A percentile compares a stretch with the other conserved stretches of the same genome.
phyloP scores from a whole-genome alignment of 2,329 filamentous ascomycete genomes.

The Pyricularia sp. region DNA sequence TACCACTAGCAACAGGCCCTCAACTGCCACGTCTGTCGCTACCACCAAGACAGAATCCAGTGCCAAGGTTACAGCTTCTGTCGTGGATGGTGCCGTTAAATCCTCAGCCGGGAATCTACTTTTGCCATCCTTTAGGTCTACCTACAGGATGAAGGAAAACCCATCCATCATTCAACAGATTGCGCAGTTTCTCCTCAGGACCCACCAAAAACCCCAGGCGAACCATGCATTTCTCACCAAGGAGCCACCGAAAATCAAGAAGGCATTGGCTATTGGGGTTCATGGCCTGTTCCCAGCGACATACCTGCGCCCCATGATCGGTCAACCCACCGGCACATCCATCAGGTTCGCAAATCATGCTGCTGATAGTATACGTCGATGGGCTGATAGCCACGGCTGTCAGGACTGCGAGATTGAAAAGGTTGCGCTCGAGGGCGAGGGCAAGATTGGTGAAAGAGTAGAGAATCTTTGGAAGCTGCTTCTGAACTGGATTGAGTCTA shows the following conservation, averaged over 20 bases:
- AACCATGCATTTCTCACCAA: constrained; percentile 66
- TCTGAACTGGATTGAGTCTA: constrained; percentile 88
- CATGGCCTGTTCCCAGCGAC: constrained; percentile 90
- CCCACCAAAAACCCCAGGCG: constrained; percentile 42
- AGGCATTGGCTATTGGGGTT: constrained; percentile 85
- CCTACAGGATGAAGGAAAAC: constrained; percentile 57
- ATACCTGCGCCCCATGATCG: constrained; percentile 80
- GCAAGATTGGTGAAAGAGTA: constrained; percentile 80
- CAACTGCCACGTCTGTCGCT: constrained; percentile 19
- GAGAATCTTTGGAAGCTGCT: constrained; percentile 91
- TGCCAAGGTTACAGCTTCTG: constrained; percentile 10
- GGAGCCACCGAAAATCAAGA: constrained; percentile 64
- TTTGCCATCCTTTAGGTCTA: constrained; percentile 59
- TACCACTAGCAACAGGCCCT: constrained; percentile 17
- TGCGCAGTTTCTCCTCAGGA: constrained; percentile 44
- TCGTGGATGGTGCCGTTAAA: constrained; percentile 21
- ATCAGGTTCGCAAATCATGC: constrained; percentile 85
- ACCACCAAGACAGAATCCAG: constrained; percentile 31
- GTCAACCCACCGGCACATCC: constrained; percentile 91
- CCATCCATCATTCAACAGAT: constrained; percentile 64
- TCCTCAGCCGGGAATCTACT: constrained; percentile 48
- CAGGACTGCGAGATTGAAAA: constrained; percentile 79
- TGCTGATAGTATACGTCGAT: constrained; percentile 73
- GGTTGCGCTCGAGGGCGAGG: constrained; percentile 89
- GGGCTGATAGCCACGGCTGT: constrained; percentile 67